Base-by-base conservation (phyloP, 768 basidiomycete species). In the Kwoniella europaea region DNA sequence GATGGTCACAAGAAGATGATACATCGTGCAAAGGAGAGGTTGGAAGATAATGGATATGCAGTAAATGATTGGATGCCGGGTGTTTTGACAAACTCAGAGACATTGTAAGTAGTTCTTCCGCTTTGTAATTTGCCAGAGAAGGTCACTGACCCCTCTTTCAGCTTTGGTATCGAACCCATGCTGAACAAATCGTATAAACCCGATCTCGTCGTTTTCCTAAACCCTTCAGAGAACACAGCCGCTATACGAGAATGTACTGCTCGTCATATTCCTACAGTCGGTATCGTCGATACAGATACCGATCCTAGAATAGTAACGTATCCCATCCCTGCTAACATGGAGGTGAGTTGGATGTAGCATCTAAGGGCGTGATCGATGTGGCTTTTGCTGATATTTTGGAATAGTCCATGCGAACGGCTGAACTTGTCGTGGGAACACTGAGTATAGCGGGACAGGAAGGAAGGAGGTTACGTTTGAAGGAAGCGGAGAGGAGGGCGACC, bases 271-370 rank as follows among this genome's bases (percentile, higher is more conserved):
- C 97, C 97, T 0, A 98, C 97, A 1, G 90, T 98, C 70, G 97
- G 91, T 43, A 90, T 98, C 70, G 89, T 95, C 65, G 97, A 99
- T 84, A 93, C 94, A 22, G 94, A 99, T 81, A 91, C 90, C 54
- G 97, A 99, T 85, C 97, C 97, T 5, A 90, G 97, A 27, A 87
- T 94, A 50, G 95, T 99, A 72, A 97, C 98, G 88, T 98, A 97
- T 83, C 91, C 97, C 54, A 98, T 99, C 79, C 95, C 94, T 0
- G 94, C 93, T n/a, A 99, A 98, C 83, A 93, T 96, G 85, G 97
- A 99, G 85, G 83, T 83, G 68, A 76, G 83, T 73, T 53, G 15
- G 44, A n/a, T 27, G 22, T 64, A 53, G 6, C 29, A 42, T 10
- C 27, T 22, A 4, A 35, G 44, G 20, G 35, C 15, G n/a, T 53